Percentiles rank a stretch among this genome's conserved stretches.
Conservation (phyloP, 305 asterid species). For the Fraxinus albicans region DNA sequence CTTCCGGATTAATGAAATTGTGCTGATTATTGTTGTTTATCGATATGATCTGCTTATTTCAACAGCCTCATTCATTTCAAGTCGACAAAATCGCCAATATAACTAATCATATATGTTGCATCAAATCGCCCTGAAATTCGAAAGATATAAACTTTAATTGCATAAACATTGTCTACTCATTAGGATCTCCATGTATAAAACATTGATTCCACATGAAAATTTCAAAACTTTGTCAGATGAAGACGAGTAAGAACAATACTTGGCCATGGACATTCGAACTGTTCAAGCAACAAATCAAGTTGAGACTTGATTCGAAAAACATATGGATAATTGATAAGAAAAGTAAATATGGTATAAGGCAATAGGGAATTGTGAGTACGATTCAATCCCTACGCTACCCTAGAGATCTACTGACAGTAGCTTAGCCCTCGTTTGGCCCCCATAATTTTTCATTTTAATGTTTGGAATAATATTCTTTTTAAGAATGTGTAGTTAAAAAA, state of each 20-base stretch:
- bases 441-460: no score
- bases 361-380: background rate
- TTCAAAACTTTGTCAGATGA: background rate
- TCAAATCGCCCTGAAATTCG: slow-evolving; percentile 1
- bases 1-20: background rate
- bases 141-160: background rate
- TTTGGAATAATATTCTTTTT: no score
- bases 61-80: background rate
- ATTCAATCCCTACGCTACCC: background rate
- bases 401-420: no score
- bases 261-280: background rate
- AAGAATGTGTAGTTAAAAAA: no score
- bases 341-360: background rate
- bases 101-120: background rate
- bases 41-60: background rate
- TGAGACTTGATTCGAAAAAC: slow-evolving; percentile 14
- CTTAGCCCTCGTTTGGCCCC: no score
- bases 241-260: slow-evolving; percentile 7
- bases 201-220: background rate
- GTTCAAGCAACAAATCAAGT: background rate
- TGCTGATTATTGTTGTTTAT: background rate
- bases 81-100: background rate
- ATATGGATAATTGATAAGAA: slow-evolving; percentile 4
- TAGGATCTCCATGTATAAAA: background rate
- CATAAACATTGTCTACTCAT: background rate